These are phyloP conservation scores for Linnemannia hyalina DNA, from an alignment of 192 early-diverging fungal species.

Conservation along the genomic window DNA sequence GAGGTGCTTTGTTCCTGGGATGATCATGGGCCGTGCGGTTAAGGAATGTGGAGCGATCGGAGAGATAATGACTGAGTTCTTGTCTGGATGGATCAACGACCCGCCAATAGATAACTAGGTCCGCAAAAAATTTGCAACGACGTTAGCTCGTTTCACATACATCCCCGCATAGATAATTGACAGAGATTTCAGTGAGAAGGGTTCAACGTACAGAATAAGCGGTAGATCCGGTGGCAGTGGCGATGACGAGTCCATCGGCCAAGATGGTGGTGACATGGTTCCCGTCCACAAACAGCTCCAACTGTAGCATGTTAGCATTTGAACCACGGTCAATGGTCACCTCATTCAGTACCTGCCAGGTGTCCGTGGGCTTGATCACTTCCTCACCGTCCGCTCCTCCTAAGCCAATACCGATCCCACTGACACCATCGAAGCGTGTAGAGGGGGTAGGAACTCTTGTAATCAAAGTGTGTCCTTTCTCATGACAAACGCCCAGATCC, in stretches of 20 bases:
- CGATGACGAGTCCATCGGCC: conserved; percentile 94
- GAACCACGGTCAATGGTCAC: conserved; percentile 94
- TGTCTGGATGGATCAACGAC: conserved; percentile 93
- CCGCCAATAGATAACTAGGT: conserved; percentile 87
- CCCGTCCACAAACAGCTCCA: conserved; percentile 83
- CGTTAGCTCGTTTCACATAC: background rate
- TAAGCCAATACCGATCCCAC: background rate
- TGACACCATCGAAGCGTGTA: background rate
- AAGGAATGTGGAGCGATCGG: conserved; percentile 93
- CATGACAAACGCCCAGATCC: conserved; percentile 42
- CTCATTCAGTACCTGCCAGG: conserved; percentile 94
- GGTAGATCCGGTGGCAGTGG: conserved; percentile 94
- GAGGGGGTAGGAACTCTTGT: conserved; percentile 13
- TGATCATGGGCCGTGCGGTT: conserved; percentile 93
- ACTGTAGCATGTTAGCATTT: conserved; percentile 84
- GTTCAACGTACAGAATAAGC: conserved; percentile 74
- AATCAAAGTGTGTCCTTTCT: conserved; percentile 29
- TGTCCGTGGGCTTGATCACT: conserved; percentile 62
- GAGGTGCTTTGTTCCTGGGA: conserved; percentile 89
- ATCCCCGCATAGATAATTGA: too few relatives aligned
- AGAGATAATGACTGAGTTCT: conserved; percentile 88
- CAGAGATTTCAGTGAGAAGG: too few relatives aligned
- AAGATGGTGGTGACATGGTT: conserved; percentile 93
- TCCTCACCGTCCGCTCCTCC: background rate
- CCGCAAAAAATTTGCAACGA: background rate